Evolutionary conservation across 2,329 filamentous ascomycete species (phyloP), one percentile per base, ranked within the genome.

Genomic region (Epichloe sylvatica): DNA sequence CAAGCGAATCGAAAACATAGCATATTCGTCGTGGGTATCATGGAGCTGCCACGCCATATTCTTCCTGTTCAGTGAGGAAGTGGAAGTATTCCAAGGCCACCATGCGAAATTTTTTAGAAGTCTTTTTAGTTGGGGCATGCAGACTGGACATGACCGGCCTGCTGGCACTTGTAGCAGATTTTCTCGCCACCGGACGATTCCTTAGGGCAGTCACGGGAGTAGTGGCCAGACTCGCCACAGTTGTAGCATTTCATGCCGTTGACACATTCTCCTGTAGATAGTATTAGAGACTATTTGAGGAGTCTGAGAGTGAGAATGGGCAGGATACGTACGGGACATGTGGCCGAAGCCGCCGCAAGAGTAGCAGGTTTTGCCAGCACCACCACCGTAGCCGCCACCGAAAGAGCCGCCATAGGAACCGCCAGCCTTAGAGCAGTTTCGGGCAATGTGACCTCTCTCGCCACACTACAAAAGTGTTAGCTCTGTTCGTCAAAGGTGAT

Each of bases 171-270:
- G 81, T 98, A 98, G 84, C 92, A 98, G 67, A 95, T 89, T 69
- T 94, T 91, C 79, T 97, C 91, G 64, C 83, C 80, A 58, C 80
- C 78, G 60, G 82, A 80, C 52, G 86, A 86, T 73, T 95, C 91
- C 67, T 91, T 90, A 61, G 90, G 85, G 79, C 92, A 98, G 71
- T 98, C 92, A 57, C 91, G 86, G 57, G 86, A 94, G 68, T 96
- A 81, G 72, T 97, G 91, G 55, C 92, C 91, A 60, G 91, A 85
- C 75, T 96, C 89, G 64, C 80, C 80, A 60, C 92, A 97, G 81
- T 96, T 96, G 83, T 97, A 98, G 84, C 92, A 98, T 78, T 97
- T 97, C 77, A 94, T 91, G 63, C 92, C 92, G 70, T 97, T 94
- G 62, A 91, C 94, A 73, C 92, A 98, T 73, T 97, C 92, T 60